A percentile compares a stretch with the other conserved stretches of the same genome.
Evolutionary conservation across 1,284 basidiomycete species (phyloP).

Genomic region (Stygiomarasmius scandens): DNA sequence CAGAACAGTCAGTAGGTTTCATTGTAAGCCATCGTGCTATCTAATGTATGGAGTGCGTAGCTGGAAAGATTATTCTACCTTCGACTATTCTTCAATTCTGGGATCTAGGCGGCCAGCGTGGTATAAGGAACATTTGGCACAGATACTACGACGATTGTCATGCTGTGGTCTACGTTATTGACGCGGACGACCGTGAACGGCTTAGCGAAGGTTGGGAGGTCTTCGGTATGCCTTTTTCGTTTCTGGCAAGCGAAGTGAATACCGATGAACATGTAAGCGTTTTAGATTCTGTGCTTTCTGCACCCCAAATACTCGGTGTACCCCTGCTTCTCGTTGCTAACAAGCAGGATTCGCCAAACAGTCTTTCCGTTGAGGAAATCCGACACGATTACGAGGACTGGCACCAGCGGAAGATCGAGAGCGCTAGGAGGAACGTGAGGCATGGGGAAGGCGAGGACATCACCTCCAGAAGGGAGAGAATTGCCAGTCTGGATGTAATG

Average conservation of each 20-base stretch:
- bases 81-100: conserved; percentile 94
- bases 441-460: conserved; percentile 52
- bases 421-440: conserved; percentile 51
- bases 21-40: background rate
- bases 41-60: conserved; percentile 43
- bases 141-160: conserved; percentile 94
- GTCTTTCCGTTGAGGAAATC: conserved; percentile 86
- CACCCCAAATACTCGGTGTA: conserved; percentile 84
- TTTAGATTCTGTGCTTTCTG: conserved; percentile 80
- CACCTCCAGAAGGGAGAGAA: conserved; percentile 58
- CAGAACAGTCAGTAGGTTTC: conserved; percentile 78
- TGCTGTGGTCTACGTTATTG: conserved; percentile 90
- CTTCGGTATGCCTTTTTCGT: conserved; percentile 67
- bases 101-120: conserved; percentile 90
- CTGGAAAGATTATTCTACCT: conserved; percentile 88
- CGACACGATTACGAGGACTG: conserved; percentile 89
- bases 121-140: conserved; percentile 91
- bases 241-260: background rate
- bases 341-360: conserved; percentile 84
- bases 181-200: conserved; percentile 84
- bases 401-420: conserved; percentile 76
- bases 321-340: conserved; percentile 90
- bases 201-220: conserved; percentile 92
- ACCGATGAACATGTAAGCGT: conserved; percentile 28
- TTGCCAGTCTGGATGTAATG: conserved; percentile 90